Evolutionary conservation across 2,329 filamentous ascomycete genomes (phyloP).

Genomic region (Bipolaris cookei): DNA sequence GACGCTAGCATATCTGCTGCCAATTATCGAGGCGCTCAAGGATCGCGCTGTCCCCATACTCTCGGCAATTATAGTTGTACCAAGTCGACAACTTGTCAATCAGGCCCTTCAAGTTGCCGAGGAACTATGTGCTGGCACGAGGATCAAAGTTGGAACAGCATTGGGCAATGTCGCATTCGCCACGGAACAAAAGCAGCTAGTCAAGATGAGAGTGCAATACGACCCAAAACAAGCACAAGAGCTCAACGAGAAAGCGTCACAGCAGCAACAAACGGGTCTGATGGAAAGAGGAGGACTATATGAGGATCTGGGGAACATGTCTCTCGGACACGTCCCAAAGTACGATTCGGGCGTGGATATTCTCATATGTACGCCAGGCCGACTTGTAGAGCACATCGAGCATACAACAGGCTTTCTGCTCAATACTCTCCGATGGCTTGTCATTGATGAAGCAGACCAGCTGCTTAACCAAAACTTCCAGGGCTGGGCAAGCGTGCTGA

Average conservation of each 20-base stretch:
- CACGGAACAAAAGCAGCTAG: conserved; percentile 66
- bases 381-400: conserved; percentile 88
- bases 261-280: conserved; percentile 40
- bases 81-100: conserved; percentile 86
- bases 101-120: conserved; percentile 84
- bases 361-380: conserved; percentile 87
- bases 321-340: conserved; percentile 68
- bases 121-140: conserved; percentile 71
- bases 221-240: conserved; percentile 66
- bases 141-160: conserved; percentile 79
- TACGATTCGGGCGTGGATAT: conserved; percentile 80
- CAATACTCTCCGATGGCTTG: conserved; percentile 80
- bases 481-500: conserved; percentile 80
- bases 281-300: conserved; percentile 48
- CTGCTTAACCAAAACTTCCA: conserved; percentile 91
- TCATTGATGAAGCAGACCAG: conserved; percentile 94
- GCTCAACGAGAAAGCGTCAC: conserved; percentile 52
- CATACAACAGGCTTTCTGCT: conserved; percentile 83
- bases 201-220: conserved; percentile 65
- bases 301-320: conserved; percentile 48
- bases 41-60: conserved; percentile 69
- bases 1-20: conserved; percentile 87
- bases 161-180: conserved; percentile 79
- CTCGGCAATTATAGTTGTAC: conserved; percentile 82
- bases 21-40: conserved; percentile 79